These are phyloP conservation scores for Nitzschia putrida DNA, from an alignment of 108 stramenopile species.

Conservation along the genomic window DNA sequence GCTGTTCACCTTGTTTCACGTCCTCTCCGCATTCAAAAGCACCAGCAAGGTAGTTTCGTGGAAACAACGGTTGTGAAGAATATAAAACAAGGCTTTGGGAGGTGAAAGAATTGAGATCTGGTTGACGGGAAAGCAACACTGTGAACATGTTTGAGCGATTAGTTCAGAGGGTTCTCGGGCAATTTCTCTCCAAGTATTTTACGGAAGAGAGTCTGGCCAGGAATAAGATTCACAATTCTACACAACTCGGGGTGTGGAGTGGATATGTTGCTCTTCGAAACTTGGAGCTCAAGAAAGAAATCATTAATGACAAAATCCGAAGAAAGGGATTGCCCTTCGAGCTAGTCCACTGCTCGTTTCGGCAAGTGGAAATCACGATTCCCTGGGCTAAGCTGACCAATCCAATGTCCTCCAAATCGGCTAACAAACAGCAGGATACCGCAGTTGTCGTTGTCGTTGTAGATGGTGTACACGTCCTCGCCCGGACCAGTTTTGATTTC, in stretches of 20 bases:
- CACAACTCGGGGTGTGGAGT: conserved; percentile 63
- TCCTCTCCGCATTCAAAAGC: no score
- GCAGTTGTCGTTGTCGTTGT: conserved; percentile 60
- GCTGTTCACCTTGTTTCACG: no score
- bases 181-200: conserved; percentile 65
- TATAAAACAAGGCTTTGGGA: no score
- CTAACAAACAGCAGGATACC: background rate
- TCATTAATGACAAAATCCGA: conserved; percentile 45
- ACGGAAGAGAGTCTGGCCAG: conserved; percentile 39
- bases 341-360: conserved; percentile 44
- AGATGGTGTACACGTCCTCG: conserved; percentile 53
- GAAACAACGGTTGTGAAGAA: no score
- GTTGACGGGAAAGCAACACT: no score
- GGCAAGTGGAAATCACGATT: conserved; percentile 57
- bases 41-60: no score
- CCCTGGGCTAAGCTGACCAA: conserved; percentile 64
- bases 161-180: conserved; percentile 44
- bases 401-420: conserved; percentile 19
- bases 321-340: conserved; percentile 58
- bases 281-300: conserved; percentile 45
- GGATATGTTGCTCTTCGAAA: conserved; percentile 57
- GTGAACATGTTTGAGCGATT: conserved; percentile 61
- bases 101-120: no score
- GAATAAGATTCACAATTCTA: conserved; percentile 26
- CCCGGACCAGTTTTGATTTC: conserved; percentile 48